These are phyloP conservation scores for Penicillium bovifimosum DNA, from an alignment of 495 filamentous ascomycete species.

Conservation along the genomic window DNA sequence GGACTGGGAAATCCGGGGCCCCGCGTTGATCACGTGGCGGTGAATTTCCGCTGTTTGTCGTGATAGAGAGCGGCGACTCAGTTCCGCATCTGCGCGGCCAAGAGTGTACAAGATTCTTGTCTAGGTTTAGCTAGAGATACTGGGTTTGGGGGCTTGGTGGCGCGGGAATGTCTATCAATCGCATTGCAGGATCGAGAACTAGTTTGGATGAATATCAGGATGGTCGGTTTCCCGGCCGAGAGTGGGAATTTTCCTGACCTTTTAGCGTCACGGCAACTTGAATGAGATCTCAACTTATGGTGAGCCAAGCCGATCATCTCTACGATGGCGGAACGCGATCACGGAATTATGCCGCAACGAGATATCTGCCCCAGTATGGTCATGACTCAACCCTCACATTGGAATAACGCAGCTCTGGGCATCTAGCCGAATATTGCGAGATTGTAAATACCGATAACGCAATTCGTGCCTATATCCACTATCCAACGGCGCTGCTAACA, in stretches of 20 bases:
- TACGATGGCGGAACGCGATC: neutral
- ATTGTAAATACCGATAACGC: neutral
- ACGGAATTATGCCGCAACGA: conserved; percentile 2
- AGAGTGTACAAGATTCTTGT: neutral
- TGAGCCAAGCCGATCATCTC: neutral
- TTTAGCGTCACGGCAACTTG: neutral
- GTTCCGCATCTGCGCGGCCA: neutral
- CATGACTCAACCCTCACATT: neutral
- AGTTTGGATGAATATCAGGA: neutral
- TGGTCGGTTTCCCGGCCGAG: too few species aligned
- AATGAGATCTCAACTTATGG: neutral
- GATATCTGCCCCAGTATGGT: neutral
- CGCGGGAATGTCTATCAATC: neutral
- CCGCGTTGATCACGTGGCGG: neutral
- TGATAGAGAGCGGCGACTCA: neutral
- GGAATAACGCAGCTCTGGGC: neutral
- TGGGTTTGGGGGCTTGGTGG: neutral
- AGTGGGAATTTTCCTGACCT: neutral
- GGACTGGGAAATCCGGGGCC: conserved; percentile 6
- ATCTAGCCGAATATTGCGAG: neutral
- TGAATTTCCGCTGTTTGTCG: neutral
- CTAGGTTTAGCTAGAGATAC: neutral
- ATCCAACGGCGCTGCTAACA: neutral
- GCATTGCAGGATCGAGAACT: neutral
- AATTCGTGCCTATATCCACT: neutral